These are phyloP conservation scores for Glonium stellatum DNA, from an alignment of 495 filamentous ascomycete genomes.

Conservation along the genomic window DNA sequence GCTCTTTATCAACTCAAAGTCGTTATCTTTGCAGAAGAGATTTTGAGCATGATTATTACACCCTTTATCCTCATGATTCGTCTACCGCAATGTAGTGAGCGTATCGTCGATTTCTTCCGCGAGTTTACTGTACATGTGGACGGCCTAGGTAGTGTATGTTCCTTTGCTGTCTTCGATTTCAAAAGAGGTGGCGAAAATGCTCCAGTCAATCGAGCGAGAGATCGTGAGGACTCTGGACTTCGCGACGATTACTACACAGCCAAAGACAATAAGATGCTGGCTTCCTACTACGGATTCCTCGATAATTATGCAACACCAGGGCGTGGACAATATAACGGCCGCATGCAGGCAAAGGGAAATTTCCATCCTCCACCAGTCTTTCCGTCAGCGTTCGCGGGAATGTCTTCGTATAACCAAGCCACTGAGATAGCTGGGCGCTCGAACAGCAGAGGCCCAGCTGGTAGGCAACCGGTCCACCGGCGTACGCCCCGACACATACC, in stretches of 20 bases:
- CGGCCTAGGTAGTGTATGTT: conserved; percentile 90
- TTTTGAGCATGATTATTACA: conserved; percentile 84
- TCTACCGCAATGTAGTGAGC: conserved; percentile 82
- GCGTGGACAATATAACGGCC: conserved; percentile 10
- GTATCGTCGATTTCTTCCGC: conserved; percentile 93
- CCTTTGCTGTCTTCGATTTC: conserved; percentile 97
- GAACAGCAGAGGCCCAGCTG: conserved; percentile 35
- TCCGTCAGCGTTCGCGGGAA: conserved; percentile 37
- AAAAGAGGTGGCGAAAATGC: conserved; percentile 64
- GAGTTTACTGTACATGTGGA: conserved; percentile 97
- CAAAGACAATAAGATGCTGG: conserved; percentile 95
- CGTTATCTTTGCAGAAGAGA: conserved; percentile 84
- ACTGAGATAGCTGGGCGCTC: conserved; percentile 12
- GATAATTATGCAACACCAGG: conserved; percentile 59
- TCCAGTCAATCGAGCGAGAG: conserved; percentile 32
- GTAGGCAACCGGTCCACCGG: conserved; percentile 30
- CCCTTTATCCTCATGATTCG: conserved; percentile 84
- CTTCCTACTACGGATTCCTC: conserved; percentile 86
- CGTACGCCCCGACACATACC: conserved; percentile 35
- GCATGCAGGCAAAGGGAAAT: conserved; percentile 8
- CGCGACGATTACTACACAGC: conserved; percentile 89
- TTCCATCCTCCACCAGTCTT: conserved; percentile 78
- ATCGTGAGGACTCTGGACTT: conserved; percentile 50
- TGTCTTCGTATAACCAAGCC: conserved; percentile 5
- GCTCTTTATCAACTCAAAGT: conserved; percentile 81